Conservation (phyloP, 768 basidiomycete species). For the Chalciporus pseudorubinellus region DNA sequence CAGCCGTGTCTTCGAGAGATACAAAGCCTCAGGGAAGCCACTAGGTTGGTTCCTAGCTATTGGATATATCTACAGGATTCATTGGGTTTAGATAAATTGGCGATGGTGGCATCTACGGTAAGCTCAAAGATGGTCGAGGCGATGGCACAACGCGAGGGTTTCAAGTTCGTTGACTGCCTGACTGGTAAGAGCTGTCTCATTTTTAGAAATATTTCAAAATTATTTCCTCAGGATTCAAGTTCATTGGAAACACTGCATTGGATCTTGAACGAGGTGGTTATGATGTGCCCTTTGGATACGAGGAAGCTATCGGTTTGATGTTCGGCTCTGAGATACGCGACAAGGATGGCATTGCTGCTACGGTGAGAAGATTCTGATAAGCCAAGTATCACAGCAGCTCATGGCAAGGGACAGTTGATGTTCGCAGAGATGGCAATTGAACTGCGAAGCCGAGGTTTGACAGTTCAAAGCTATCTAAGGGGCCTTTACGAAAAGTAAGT, state of each 20-base stretch:
- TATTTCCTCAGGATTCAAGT: slow-evolving; percentile 72
- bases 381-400: neutral
- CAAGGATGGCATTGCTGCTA: slow-evolving; percentile 85
- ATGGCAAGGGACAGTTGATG: slow-evolving; percentile 42
- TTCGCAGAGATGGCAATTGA: slow-evolving; percentile 67
- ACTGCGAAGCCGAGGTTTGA: slow-evolving; percentile 50
- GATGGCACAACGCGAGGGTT: slow-evolving; percentile 74
- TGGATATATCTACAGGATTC: slow-evolving; percentile 35
- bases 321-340: slow-evolving; percentile 76
- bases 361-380: slow-evolving; percentile 39
- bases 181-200: slow-evolving; percentile 50
- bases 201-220: neutral
- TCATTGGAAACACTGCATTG: slow-evolving; percentile 81
- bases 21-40: slow-evolving; percentile 46
- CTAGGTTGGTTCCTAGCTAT: slow-evolving; percentile 32
- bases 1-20: slow-evolving; percentile 40
- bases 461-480: slow-evolving; percentile 56
- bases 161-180: slow-evolving; percentile 80
- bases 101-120: slow-evolving; percentile 87
- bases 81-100: slow-evolving; percentile 52
- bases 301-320: slow-evolving; percentile 93
- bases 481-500: slow-evolving; percentile 58
- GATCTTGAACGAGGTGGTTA: slow-evolving; percentile 62
- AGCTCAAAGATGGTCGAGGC: slow-evolving; percentile 87
- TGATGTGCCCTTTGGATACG: slow-evolving; percentile 79